Percentiles rank a stretch among this genome's conserved stretches.
phyloP scores from a whole-genome alignment of 257 asterid species.

The Handroanthus guayacan region DNA sequence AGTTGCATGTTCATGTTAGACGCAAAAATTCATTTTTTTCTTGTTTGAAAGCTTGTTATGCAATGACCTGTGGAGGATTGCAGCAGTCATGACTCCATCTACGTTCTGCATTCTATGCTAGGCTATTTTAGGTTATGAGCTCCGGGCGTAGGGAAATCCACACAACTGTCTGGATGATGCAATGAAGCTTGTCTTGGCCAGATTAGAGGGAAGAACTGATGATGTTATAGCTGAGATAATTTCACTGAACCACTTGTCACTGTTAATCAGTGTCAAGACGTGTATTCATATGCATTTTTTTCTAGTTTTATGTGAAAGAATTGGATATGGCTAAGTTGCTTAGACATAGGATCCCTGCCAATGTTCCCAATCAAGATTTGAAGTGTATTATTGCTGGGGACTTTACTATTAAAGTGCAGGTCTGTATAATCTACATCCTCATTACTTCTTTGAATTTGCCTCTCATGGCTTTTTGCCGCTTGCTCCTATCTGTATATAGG shows the following conservation, averaged over 20 bases:
- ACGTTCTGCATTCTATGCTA: constrained; percentile 36
- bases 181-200: constrained; percentile 88
- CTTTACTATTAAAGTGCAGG: constrained; percentile 77
- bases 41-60: no score
- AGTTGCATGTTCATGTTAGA: no score
- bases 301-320: constrained; percentile 55
- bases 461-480: background rate
- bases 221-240: constrained; percentile 63
- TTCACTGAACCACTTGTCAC: background rate
- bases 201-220: constrained; percentile 63
- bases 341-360: constrained; percentile 77
- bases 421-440: constrained; percentile 33
- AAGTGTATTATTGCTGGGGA: constrained; percentile 75
- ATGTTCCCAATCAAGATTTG: constrained; percentile 59
- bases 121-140: constrained; percentile 79
- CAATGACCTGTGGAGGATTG: background rate
- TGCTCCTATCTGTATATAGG: background rate
- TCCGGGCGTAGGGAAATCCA: constrained; percentile 60
- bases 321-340: constrained; percentile 61
- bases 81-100: background rate
- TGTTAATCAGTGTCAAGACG: background rate
- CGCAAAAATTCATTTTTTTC: no score
- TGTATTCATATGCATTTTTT: background rate
- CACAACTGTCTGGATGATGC: constrained; percentile 96
- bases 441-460: background rate